Conservation (phyloP, 805 yeast species). For the Pichia occidentalis region DNA sequence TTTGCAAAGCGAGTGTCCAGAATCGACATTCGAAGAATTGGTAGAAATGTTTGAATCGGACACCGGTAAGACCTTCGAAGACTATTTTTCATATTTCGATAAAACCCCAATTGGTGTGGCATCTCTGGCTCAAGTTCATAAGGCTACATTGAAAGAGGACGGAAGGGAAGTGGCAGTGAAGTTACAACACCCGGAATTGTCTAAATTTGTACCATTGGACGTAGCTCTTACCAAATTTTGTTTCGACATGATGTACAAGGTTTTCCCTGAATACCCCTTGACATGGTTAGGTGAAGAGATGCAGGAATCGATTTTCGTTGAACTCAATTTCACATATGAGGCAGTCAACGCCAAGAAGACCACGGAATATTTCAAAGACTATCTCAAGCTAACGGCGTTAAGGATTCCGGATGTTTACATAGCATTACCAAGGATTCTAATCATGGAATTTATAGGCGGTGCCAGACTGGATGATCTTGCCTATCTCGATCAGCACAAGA, state of each 20-base stretch:
- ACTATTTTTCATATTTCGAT: conserved; percentile 60
- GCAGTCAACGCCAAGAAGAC: conserved; percentile 77
- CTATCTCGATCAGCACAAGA: conserved; percentile 54
- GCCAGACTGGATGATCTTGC: conserved; percentile 71
- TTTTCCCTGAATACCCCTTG: conserved; percentile 90
- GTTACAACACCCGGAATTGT: conserved; percentile 84
- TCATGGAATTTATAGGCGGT: conserved; percentile 86
- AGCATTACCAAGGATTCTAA: conserved; percentile 63
- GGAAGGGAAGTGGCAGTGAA: conserved; percentile 82
- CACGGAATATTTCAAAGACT: conserved; percentile 53
- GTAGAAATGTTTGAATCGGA: conserved; percentile 61
- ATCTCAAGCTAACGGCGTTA: conserved; percentile 60
- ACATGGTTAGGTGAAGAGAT: conserved; percentile 95
- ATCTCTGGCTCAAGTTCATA: conserved; percentile 92
- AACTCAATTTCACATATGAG: conserved; percentile 81
- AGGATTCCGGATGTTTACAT: conserved; percentile 67
- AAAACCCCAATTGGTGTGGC: conserved; percentile 88
- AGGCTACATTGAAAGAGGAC: conserved; percentile 51
- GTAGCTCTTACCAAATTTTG: conserved; percentile 70
- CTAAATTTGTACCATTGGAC: conserved; percentile 87
- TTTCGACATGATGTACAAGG: conserved; percentile 62
- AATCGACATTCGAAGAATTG: conserved; percentile 65
- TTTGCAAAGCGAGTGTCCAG: conserved; percentile 85
- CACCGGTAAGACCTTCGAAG: conserved; percentile 52
- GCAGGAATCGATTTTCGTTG: conserved; percentile 81